These are phyloP conservation scores for Septoria linicola DNA, from an alignment of 2,329 filamentous ascomycete genomes.

Conservation along the genomic window DNA sequence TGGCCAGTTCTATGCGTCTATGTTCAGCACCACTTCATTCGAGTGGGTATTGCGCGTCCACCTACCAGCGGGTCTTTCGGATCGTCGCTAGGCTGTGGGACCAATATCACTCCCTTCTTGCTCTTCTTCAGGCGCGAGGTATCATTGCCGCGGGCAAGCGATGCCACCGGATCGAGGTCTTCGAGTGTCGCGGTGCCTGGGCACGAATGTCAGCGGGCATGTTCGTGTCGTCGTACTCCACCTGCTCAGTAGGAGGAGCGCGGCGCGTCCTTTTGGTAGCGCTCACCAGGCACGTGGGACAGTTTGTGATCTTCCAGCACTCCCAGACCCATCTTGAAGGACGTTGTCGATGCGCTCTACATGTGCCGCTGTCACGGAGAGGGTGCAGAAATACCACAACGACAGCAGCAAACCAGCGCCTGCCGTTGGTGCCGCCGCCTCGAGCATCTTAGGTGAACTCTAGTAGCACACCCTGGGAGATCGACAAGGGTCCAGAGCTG, in stretches of 20 bases:
- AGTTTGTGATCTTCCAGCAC: slow-evolving; percentile 26
- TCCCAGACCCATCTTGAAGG: slow-evolving; percentile 22
- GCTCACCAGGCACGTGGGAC: slow-evolving; percentile 27
- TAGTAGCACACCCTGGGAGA: too few species aligned
- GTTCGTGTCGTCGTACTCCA: background rate
- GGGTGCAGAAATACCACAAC: background rate
- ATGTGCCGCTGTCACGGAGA: background rate
- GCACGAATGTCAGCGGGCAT: background rate
- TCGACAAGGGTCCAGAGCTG: too few species aligned
- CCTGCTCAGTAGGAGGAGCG: background rate
- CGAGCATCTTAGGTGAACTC: too few species aligned
- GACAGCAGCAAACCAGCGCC: background rate
- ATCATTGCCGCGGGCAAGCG: slow-evolving; percentile 21
- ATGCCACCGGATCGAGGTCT: slow-evolving; percentile 34
- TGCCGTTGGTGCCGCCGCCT: background rate
- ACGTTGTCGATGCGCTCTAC: background rate
- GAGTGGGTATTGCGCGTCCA: too few species aligned
- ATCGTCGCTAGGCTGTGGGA: slow-evolving; percentile 87
- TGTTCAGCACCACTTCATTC: too few species aligned
- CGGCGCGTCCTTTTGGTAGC: too few species aligned
- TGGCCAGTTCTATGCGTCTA: slow-evolving; percentile 67
- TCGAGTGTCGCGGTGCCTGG: slow-evolving; percentile 47
- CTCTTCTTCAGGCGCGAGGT: slow-evolving; percentile 30
- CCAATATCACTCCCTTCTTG: slow-evolving; percentile 58
- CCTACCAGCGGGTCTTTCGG: slow-evolving; percentile 79